Evolutionary conservation across 2,329 filamentous ascomycete genomes (phyloP).

Genomic region (Colletotrichum sp.): DNA sequence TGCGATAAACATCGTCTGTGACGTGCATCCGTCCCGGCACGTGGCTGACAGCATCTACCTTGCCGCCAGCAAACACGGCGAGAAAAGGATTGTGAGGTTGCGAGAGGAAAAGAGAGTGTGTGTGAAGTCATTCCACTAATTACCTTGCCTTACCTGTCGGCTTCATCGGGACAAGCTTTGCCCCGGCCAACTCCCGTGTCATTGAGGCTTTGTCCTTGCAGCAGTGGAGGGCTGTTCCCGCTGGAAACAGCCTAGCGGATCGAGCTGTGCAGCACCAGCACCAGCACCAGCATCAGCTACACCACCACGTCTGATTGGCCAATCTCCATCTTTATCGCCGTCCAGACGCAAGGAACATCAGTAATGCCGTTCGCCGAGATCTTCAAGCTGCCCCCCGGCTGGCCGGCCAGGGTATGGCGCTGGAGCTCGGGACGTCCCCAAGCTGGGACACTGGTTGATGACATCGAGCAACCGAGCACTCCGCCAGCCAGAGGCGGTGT

Average conservation of each 20-base stretch:
- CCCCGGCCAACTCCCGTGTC: neutral
- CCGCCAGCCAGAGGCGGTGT: conserved; percentile 17
- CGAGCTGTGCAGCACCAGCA: neutral
- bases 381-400: conserved; percentile 7
- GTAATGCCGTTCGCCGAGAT: conserved; percentile 11
- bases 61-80: neutral
- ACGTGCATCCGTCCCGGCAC: neutral
- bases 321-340: neutral
- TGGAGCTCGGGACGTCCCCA: conserved; percentile 20
- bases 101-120: neutral
- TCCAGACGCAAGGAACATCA: neutral
- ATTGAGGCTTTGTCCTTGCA: conserved; percentile 1
- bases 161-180: conserved; percentile 13
- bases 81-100: neutral
- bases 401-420: conserved; percentile 14
- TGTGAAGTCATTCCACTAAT: neutral
- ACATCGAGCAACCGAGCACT: conserved; percentile 22
- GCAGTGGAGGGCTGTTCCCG: neutral
- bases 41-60: neutral
- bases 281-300: neutral
- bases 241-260: conserved; percentile 2
- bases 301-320: neutral
- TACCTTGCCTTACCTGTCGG: neutral
- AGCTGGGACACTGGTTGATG: conserved; percentile 8
- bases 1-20: neutral